Percentiles rank a stretch among this genome's conserved stretches.
These are phyloP conservation scores for Nannochloropsis salina DNA, from an alignment of 108 stramenopile genomes.

Conservation along the genomic window DNA sequence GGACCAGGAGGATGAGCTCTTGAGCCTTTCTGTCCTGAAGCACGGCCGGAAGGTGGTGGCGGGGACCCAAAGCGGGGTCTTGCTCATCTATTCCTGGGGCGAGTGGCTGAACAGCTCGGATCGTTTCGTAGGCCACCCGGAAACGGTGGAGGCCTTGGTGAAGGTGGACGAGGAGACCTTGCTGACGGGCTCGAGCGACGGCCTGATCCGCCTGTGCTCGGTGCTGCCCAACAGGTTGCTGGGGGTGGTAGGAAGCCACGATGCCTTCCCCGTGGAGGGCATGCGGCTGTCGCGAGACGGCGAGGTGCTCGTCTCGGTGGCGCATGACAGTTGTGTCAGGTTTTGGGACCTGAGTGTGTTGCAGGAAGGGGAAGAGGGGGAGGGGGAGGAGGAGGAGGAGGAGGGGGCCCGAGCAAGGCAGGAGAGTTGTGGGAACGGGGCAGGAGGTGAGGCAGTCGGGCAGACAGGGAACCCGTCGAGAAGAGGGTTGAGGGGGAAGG, in stretches of 20 bases:
- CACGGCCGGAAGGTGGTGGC: slow-evolving; percentile 71
- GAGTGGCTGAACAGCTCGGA: slow-evolving; percentile 86
- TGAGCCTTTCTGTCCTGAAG: slow-evolving; percentile 70
- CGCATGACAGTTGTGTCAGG: slow-evolving; percentile 45
- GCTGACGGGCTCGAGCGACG: slow-evolving; percentile 86
- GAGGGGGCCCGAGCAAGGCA: not conserved
- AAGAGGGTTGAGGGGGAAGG: not conserved
- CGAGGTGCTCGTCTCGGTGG: slow-evolving; percentile 60
- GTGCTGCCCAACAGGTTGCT: slow-evolving; percentile 80
- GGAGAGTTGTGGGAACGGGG: not conserved
- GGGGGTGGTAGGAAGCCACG: slow-evolving; percentile 77
- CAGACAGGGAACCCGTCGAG: not conserved
- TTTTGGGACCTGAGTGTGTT: slow-evolving; percentile 53
- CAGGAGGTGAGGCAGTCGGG: not conserved
- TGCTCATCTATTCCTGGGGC: slow-evolving; percentile 74
- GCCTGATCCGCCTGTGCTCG: slow-evolving; percentile 63
- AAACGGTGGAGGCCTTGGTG: slow-evolving; percentile 73
- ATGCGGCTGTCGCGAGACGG: slow-evolving; percentile 62
- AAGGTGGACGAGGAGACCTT: slow-evolving; percentile 90
- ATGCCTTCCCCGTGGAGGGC: slow-evolving; percentile 77
- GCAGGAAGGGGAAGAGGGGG: slow-evolving; percentile 43
- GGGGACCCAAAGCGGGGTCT: slow-evolving; percentile 78
- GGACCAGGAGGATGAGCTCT: slow-evolving; percentile 89
- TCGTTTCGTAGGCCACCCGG: slow-evolving; percentile 85
- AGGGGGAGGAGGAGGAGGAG: slow-evolving; percentile 25